Evolutionary conservation across 345 rosid genomes (phyloP), one percentile per base, ranked within the genome.

Genomic region (Eucalyptus pumila): DNA sequence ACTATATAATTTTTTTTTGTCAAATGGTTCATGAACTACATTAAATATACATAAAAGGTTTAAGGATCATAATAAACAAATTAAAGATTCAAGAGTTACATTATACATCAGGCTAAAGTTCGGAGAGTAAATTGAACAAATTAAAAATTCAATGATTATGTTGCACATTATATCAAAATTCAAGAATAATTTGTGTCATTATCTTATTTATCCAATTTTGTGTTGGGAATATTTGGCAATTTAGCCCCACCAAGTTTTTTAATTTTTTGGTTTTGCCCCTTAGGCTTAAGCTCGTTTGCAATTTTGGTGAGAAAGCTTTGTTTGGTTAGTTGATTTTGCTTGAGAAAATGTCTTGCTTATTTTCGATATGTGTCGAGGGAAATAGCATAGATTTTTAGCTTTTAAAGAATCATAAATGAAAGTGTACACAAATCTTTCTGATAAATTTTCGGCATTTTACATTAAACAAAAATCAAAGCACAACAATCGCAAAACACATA

Each of bases 111-210:
- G 0, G 14, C 1, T 56, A 56, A 56, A 56, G 6, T 56, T 56
- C 1, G 1, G 0, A 26, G 1, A 9, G 0, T 1, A 26, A 56
- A 56, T 24, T 56, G 3, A 56, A 56, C 0, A 24, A 24, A 56
- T 56, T 9, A 24, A 56, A 56, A 56, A 4, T 24, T 9, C 0
- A 24, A 6, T 23, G 6, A 4, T 9, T 1, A 56, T 24, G 2
- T 56, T 56, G 3, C 3, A 1, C 12, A 24, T 24, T 56, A 9
- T 1, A 56, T 24, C 1, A 56, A 56, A 56, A 24, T 56, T 56
- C 1, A 56, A 56, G 0, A 9, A 1, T 0, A 2, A 56, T 24
- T 56, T 24, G 2, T 56, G 3, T 23, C 30, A 56, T 56, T 50
- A 50, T 54, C 5, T 3, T 9, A 9, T 54, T 54, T 21, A n/a